A percentile compares a stretch with the other conserved stretches of the same genome.
phyloP scores from a whole-genome alignment of 495 filamentous ascomycete species.

The Thozetella sp. region DNA sequence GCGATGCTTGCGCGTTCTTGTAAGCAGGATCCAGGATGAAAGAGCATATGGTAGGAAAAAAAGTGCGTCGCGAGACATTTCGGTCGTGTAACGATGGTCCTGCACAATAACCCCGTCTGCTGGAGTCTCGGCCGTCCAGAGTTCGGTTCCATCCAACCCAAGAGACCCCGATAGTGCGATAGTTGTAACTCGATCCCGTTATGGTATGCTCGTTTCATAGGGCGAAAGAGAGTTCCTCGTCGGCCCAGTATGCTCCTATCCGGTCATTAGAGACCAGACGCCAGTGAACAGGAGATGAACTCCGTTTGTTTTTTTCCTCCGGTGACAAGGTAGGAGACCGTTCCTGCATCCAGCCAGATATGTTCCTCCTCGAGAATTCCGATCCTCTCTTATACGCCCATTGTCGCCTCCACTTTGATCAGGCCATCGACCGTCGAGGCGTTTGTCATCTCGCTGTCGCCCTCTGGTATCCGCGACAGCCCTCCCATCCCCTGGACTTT shows the following conservation, averaged over 20 bases:
- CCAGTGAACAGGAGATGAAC: not conserved
- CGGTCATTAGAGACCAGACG: not conserved
- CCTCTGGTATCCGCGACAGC: conserved; percentile 66
- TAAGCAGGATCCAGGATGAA: not conserved
- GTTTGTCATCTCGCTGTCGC: conserved; percentile 53
- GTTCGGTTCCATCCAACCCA: not conserved
- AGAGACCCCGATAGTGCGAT: too few relatives aligned
- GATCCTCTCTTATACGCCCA: conserved; percentile 9
- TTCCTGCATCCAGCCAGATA: not conserved
- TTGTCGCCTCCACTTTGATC: conserved; percentile 20
- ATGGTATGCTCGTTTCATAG: not conserved
- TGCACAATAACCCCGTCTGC: not conserved
- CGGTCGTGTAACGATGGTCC: conserved; percentile 9
- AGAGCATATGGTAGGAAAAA: not conserved
- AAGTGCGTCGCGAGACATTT: conserved; percentile 14
- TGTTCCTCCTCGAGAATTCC: not conserved
- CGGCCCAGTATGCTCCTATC: too few relatives aligned
- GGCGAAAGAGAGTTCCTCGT: not conserved
- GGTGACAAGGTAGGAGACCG: not conserved
- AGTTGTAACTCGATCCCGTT: too few relatives aligned
- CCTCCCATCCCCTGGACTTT: conserved; percentile 61
- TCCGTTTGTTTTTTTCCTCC: not conserved
- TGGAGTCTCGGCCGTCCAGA: not conserved
- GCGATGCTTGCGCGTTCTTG: not conserved
- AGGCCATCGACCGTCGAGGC: conserved; percentile 9